Conservation (phyloP, 2,329 filamentous ascomycete species). For the Leptographium wingfieldii region DNA sequence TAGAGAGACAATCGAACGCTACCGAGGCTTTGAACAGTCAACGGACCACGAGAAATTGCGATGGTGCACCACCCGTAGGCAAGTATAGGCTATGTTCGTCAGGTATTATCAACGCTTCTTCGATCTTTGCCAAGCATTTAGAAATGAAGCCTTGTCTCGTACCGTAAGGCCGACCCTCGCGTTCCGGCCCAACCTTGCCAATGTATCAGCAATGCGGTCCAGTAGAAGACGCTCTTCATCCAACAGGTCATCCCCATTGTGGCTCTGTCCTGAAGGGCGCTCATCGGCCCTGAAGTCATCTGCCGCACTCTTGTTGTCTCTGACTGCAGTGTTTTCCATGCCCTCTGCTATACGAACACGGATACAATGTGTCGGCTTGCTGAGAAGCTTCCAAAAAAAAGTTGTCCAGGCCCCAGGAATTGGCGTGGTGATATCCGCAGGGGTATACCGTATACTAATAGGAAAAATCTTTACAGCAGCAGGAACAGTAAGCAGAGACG, state of each 20-base stretch:
- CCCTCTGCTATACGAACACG: constrained; percentile 79
- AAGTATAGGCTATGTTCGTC: constrained; percentile 13
- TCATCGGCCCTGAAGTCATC: background rate
- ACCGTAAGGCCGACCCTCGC: constrained; percentile 80
- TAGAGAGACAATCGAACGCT: background rate
- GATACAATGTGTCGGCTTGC: constrained; percentile 76
- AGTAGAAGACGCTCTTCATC: constrained; percentile 56
- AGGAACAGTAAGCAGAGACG: constrained; percentile 57
- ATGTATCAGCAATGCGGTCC: constrained; percentile 68
- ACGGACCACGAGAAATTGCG: background rate
- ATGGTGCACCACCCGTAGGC: background rate
- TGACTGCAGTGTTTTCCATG: constrained; percentile 37
- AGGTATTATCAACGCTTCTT: constrained; percentile 7
- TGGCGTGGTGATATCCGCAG: constrained; percentile 81
- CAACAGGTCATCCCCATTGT: constrained; percentile 16
- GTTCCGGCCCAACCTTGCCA: constrained; percentile 77
- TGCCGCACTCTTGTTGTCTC: background rate
- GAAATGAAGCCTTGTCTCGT: constrained; percentile 70
- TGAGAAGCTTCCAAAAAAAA: constrained; percentile 80
- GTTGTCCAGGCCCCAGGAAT: constrained; percentile 58
- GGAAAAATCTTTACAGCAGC: constrained; percentile 70
- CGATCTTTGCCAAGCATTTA: constrained; percentile 48
- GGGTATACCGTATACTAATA: constrained; percentile 78
- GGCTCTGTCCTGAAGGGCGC: background rate
- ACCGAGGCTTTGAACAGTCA: background rate